These are phyloP conservation scores for Metarhizium brunneum DNA, from an alignment of 2,329 filamentous ascomycete species.

Conservation along the genomic window DNA sequence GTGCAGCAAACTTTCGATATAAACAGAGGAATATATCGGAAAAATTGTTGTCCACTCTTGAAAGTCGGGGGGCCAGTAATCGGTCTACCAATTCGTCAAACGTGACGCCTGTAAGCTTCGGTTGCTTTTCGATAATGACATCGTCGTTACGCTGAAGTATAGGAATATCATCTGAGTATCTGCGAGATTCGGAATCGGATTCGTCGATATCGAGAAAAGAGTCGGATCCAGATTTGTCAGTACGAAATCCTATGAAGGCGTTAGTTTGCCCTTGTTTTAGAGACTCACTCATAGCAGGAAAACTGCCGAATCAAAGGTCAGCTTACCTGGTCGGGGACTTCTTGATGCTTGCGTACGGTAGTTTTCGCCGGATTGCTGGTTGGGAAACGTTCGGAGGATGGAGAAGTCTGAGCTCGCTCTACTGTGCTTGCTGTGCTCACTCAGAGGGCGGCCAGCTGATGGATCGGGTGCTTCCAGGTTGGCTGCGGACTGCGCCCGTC, in stretches of 20 bases:
- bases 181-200: conserved; percentile 57
- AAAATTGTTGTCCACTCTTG: conserved; percentile 84
- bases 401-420: conserved; percentile 65
- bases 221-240: conserved; percentile 37
- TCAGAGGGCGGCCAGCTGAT: conserved; percentile 41
- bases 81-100: conserved; percentile 76
- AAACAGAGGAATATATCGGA: conserved; percentile 81
- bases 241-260: conserved; percentile 41
- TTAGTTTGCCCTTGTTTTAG: conserved; percentile 23
- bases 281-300: neutral
- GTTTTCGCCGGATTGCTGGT: conserved; percentile 33
- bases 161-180: conserved; percentile 58
- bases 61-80: conserved; percentile 72
- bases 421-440: conserved; percentile 56
- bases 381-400: conserved; percentile 43
- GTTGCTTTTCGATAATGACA: conserved; percentile 39
- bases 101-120: conserved; percentile 42
- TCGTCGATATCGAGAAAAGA: conserved; percentile 62
- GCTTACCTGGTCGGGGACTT: conserved; percentile 21
- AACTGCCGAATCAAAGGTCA: neutral
- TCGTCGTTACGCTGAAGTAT: conserved; percentile 60
- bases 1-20: conserved; percentile 88
- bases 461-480: conserved; percentile 49
- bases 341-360: conserved; percentile 21
- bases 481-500: conserved; percentile 51